Evolutionary conservation across 1,139 yeast species (phyloP).

Genomic region (Candida pseudocylindracea): DNA sequence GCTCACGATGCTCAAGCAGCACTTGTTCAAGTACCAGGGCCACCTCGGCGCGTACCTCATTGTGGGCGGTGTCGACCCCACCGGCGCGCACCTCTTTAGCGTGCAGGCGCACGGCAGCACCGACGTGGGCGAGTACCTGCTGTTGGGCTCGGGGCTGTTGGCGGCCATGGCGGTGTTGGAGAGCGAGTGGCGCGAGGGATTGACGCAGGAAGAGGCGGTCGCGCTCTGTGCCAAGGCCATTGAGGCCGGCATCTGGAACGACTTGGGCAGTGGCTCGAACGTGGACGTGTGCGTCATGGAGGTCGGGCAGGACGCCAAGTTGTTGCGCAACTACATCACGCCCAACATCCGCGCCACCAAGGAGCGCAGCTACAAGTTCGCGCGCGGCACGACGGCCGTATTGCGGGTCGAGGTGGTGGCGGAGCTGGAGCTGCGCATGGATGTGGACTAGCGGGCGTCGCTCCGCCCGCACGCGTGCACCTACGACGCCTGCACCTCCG

Average conservation of each 20-base stretch:
- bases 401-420: constrained; percentile 45
- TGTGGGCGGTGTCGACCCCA: constrained; percentile 93
- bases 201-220: constrained; percentile 76
- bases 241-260: constrained; percentile 97
- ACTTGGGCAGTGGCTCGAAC: constrained; percentile 94
- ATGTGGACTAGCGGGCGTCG: constrained; percentile 27
- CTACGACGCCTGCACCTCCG: too few species aligned
- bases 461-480: too few species aligned
- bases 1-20: constrained; percentile 82
- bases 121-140: constrained; percentile 80
- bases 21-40: constrained; percentile 89
- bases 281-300: constrained; percentile 97
- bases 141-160: constrained; percentile 92
- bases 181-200: constrained; percentile 58
- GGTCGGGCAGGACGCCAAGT: constrained; percentile 64
- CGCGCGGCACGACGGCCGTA: constrained; percentile 82
- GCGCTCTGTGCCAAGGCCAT: constrained; percentile 81
- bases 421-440: constrained; percentile 53
- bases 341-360: constrained; percentile 77
- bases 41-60: constrained; percentile 91
- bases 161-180: constrained; percentile 98
- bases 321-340: constrained; percentile 69
- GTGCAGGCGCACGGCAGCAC: constrained; percentile 97
- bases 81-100: constrained; percentile 82
- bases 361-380: constrained; percentile 60